Base-by-base conservation (phyloP, 805 yeast genomes). In the Teunomyces tritomae region DNA sequence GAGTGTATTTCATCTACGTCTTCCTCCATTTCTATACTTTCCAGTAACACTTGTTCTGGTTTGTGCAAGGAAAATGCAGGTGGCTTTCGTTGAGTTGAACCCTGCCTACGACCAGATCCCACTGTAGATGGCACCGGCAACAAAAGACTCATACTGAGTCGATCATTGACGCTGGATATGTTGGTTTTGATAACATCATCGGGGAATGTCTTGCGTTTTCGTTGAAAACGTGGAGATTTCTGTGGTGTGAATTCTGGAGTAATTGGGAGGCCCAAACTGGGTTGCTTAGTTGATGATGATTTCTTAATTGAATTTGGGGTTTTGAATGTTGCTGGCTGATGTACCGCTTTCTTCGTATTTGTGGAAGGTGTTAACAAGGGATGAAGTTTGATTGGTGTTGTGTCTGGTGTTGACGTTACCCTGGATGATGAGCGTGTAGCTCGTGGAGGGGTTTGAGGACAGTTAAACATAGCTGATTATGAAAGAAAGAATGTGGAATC, bases 101-200 rank as follows among this genome's bases (percentile, higher is more conserved):
- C 26, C 24, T 33, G 39, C 32, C 33, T 16, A 13, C 39, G 37
- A 28, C 75, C 76, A 6, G 70, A 55, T 1, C 76, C 75, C 8
- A 68, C 59, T 1, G 70, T 65, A 1, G 73, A 65, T 4, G 72
- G 75, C 16, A 65, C 62, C 2, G 76, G 76, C 27, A 70, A 54
- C 13, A 71, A 53, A 32, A 62, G 48, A 2, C 67, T 64, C 46
- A 66, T 61, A 43, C 64, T 52, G 42, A 50, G 46, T 28, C 50
- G 43, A 17, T 43, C 48, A 17, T 32, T 44, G 28, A 45, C 46
- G 7, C 35, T 34, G 28, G 48, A 17, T 28, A 32, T 27, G 27
- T 30, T 37, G 32, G 47, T 40, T 20, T 48, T 52, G 40, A 54
- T 54, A 32, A 60, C 50, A 36, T 57, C 61, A 43, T 53, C 52